Evolutionary conservation across 202 grass and related monocot genomes (phyloP).

Genomic region (Brachypodium distachyon): DNA sequence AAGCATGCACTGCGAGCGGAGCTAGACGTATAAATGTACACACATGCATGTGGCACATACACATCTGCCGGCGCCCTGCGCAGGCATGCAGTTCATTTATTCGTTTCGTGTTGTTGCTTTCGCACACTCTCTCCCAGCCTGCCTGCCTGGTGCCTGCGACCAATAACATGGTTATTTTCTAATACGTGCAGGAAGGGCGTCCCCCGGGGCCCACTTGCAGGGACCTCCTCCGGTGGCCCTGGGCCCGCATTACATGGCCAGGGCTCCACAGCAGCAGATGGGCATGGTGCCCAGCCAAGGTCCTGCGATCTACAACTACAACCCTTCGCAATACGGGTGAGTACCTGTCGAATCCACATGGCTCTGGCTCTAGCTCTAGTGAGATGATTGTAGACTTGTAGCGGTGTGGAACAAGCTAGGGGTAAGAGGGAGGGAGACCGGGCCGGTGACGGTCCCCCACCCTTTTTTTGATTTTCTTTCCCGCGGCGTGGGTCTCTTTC

Average conservation of each 20-base stretch:
- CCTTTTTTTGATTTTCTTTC: too few species aligned
- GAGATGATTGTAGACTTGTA: too few species aligned
- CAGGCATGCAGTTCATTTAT: background rate
- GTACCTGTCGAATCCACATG: slow-evolving; percentile 5
- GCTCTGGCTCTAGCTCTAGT: too few species aligned
- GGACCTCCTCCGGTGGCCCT: background rate
- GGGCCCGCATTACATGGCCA: slow-evolving; percentile 11
- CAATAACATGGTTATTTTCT: background rate
- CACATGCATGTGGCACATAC: too few species aligned
- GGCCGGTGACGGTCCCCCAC: background rate
- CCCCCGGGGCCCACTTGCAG: slow-evolving; percentile 13
- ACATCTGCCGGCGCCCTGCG: background rate
- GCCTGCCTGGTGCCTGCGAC: background rate
- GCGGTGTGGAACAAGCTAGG: too few species aligned
- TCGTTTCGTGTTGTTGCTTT: slow-evolving; percentile 9
- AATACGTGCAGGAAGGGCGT: slow-evolving; percentile 5
- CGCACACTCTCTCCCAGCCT: background rate
- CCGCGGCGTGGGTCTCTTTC: background rate
- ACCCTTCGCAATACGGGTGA: slow-evolving; percentile 36
- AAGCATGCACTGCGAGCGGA: too few species aligned
- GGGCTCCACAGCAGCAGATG: slow-evolving; percentile 29
- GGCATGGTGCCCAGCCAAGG: slow-evolving; percentile 1
- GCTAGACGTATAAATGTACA: background rate
- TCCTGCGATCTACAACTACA: slow-evolving; percentile 20
- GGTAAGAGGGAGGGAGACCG: background rate